These are phyloP conservation scores for Lagerstroemia speciosa DNA, from an alignment of 345 rosid species.

Conservation along the genomic window DNA sequence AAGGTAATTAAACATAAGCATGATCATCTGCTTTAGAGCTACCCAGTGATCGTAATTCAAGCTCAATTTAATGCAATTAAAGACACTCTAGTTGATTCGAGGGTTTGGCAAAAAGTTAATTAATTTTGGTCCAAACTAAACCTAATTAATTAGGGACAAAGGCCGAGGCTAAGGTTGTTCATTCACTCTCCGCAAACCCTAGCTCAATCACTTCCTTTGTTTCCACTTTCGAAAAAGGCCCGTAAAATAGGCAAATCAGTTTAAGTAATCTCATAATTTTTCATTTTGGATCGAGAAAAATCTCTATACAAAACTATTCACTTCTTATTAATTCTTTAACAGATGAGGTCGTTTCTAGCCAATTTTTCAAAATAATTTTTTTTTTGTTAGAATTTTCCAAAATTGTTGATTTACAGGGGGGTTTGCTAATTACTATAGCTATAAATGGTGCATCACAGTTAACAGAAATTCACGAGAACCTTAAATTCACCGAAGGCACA, in stretches of 20 bases:
- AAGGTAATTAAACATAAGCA: constrained; percentile 45
- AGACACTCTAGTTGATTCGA: not conserved
- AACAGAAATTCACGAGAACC: constrained; percentile 1
- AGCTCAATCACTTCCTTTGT: not conserved
- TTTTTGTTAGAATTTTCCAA: no score
- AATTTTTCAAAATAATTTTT: no score
- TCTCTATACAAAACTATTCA: no score
- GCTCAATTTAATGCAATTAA: not conserved
- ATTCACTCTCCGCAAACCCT: not conserved
- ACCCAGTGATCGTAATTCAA: not conserved
- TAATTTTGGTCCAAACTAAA: not conserved
- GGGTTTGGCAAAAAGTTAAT: not conserved
- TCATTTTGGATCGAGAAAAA: no score
- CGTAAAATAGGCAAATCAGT: no score
- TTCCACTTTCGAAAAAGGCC: no score
- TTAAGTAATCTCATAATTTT: no score
- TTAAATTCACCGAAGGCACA: constrained; percentile 1
- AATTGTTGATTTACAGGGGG: not conserved
- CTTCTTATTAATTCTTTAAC: no score
- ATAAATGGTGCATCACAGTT: not conserved
- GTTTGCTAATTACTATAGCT: not conserved
- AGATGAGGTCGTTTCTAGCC: no score
- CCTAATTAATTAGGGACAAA: not conserved
- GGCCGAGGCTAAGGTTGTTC: not conserved
- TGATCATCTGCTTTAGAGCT: not conserved